phyloP scores from a whole-genome alignment of 345 rosid species.

The Toxicodendron radicans region DNA sequence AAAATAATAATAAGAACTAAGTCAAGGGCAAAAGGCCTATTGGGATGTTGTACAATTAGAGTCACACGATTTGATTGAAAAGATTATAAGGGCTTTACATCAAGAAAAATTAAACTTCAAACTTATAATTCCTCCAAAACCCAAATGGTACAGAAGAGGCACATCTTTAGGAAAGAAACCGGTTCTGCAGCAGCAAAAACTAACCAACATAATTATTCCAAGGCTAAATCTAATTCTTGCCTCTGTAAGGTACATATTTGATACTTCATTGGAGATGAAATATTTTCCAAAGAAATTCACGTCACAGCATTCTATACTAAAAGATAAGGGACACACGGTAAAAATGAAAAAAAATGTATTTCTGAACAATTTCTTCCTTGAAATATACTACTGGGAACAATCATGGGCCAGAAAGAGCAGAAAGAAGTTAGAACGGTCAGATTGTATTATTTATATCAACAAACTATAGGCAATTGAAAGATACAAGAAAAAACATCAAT shows the following conservation, averaged over 20 bases:
- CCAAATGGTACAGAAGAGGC: not conserved
- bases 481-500: slow-evolving; percentile 12
- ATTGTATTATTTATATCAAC: slow-evolving; percentile 12
- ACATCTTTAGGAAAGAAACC: no score
- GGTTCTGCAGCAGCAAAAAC: not conserved
- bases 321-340: not conserved
- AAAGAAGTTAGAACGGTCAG: slow-evolving; percentile 15
- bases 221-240: not conserved
- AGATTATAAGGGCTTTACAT: no score
- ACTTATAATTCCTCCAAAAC: not conserved
- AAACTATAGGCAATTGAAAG: slow-evolving; percentile 21
- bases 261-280: not conserved
- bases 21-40: slow-evolving; percentile 2
- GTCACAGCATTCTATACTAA: not conserved
- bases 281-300: not conserved
- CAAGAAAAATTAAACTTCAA: slow-evolving; percentile 4
- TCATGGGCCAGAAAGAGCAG: not conserved
- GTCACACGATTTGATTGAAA: not conserved
- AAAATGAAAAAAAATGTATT: not conserved
- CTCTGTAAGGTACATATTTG: not conserved
- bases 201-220: not conserved
- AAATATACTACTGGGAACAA: slow-evolving; percentile 1
- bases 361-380: slow-evolving; percentile 1
- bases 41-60: slow-evolving; percentile 3
- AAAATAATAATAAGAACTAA: not conserved